These are phyloP conservation scores for Hypocreales sp. DNA, from an alignment of 2,329 filamentous ascomycete genomes.

Conservation along the genomic window DNA sequence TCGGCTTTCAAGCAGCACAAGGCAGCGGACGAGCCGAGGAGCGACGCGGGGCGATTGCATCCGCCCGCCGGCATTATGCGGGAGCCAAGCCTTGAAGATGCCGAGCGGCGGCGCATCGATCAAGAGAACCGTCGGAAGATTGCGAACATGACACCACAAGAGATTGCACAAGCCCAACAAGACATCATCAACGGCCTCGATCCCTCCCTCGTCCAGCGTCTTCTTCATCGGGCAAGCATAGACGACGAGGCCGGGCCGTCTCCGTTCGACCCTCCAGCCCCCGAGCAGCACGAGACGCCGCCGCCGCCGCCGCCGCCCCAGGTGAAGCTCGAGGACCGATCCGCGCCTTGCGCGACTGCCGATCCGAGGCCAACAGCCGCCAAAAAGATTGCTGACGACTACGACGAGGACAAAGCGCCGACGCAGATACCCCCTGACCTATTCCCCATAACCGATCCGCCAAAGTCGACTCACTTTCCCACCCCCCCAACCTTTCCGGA, in stretches of 20 bases:
- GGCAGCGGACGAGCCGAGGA: constrained; percentile 1
- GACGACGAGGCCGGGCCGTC: constrained; percentile 38
- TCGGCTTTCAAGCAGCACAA: constrained; percentile 64
- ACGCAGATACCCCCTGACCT: constrained; percentile 24
- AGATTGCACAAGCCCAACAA: constrained; percentile 66
- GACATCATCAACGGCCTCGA: constrained; percentile 71
- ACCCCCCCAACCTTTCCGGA: constrained; percentile 40
- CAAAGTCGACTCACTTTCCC: constrained; percentile 45
- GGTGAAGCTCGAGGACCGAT: constrained; percentile 19
- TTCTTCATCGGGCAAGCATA: constrained; percentile 63
- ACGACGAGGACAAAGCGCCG: constrained; percentile 27
- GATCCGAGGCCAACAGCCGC: no score
- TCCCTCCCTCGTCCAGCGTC: constrained; percentile 57
- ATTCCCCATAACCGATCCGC: constrained; percentile 23
- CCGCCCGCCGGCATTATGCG: no score
- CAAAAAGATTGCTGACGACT: constrained; percentile 14
- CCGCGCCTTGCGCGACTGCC: no score
- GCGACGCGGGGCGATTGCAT: not conserved
- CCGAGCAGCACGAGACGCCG: constrained; percentile 5
- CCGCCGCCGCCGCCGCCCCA: constrained; percentile 10
- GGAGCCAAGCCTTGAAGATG: constrained; percentile 21
- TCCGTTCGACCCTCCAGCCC: constrained; percentile 22
- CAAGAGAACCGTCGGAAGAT: constrained; percentile 64
- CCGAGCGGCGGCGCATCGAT: constrained; percentile 61
- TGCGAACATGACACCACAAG: constrained; percentile 61